These are phyloP conservation scores for Malus fusca DNA, from an alignment of 306 rosid genomes.

Conservation along the genomic window DNA sequence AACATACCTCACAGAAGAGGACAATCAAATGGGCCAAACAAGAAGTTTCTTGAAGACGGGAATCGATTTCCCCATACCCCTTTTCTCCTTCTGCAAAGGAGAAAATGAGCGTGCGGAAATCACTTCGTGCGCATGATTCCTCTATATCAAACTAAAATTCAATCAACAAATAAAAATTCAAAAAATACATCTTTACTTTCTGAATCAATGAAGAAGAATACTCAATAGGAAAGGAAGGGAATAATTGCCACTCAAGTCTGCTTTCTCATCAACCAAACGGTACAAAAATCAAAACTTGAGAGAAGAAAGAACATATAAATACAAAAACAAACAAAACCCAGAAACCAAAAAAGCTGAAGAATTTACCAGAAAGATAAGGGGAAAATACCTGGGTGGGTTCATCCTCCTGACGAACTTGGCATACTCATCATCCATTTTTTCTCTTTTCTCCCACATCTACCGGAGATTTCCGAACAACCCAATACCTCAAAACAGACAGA, in stretches of 20 bases:
- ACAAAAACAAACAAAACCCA: neutral
- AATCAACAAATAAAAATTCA: neutral
- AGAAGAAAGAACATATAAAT: neutral
- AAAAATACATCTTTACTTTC: neutral
- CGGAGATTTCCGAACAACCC: neutral
- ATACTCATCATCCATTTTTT: slow-evolving; percentile 46
- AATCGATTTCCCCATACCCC: too few relatives aligned
- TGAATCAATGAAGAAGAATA: neutral
- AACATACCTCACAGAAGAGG: slow-evolving; percentile 8
- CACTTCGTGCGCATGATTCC: neutral
- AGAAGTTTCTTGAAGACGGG: neutral
- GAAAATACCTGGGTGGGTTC: slow-evolving; percentile 52
- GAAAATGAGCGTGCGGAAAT: too few relatives aligned
- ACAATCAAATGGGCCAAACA: slow-evolving; percentile 7
- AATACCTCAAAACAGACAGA: neutral
- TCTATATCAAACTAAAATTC: neutral
- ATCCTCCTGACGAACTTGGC: slow-evolving; percentile 54
- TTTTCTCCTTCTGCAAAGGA: too few relatives aligned
- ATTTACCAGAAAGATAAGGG: neutral
- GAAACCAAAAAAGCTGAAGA: neutral
- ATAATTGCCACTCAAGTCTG: neutral
- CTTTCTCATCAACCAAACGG: neutral
- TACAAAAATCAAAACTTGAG: neutral
- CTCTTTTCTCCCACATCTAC: neutral
- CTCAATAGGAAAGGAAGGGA: neutral